Conservation (phyloP, 768 basidiomycete genomes). For the Nidularia pulvinata region DNA sequence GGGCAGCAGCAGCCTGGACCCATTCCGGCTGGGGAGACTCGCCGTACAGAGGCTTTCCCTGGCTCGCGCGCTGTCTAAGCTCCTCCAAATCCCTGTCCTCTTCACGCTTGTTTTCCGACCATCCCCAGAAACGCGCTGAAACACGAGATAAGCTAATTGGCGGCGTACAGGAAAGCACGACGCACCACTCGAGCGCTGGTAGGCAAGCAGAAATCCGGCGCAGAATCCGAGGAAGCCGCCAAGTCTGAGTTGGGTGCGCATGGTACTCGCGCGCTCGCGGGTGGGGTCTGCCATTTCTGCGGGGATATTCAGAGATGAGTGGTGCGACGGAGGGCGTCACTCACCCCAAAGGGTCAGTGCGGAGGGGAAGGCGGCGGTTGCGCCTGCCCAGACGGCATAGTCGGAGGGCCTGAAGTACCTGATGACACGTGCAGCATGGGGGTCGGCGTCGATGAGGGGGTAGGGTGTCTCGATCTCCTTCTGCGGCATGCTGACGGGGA, state of each 20-base stretch:
- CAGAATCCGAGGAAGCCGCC: slow-evolving; percentile 82
- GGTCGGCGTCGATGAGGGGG: slow-evolving; percentile 94
- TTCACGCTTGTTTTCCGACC: slow-evolving; percentile 88
- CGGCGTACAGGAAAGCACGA: slow-evolving; percentile 6
- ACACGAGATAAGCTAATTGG: slow-evolving; percentile 3
- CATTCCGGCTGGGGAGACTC: slow-evolving; percentile 79
- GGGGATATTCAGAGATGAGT: slow-evolving; percentile 6
- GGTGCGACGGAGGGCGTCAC: slow-evolving; percentile 18
- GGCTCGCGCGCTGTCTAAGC: slow-evolving; percentile 67
- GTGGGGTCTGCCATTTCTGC: slow-evolving; percentile 52
- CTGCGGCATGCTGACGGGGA: slow-evolving; percentile 38
- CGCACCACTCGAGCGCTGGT: slow-evolving; percentile 88
- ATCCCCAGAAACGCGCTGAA: slow-evolving; percentile 93
- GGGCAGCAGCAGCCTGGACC: slow-evolving; percentile 84
- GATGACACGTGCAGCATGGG: slow-evolving; percentile 84
- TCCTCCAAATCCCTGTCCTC: slow-evolving; percentile 77
- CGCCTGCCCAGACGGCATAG: slow-evolving; percentile 81
- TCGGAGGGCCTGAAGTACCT: slow-evolving; percentile 89
- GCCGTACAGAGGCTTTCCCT: slow-evolving; percentile 88
- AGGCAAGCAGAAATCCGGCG: slow-evolving; percentile 92
- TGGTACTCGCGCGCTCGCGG: slow-evolving; percentile 13
- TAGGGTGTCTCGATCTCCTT: slow-evolving; percentile 62
- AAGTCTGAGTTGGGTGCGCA: slow-evolving; percentile 40
- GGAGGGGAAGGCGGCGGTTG: slow-evolving; percentile 82
- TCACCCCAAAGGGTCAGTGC: slow-evolving; percentile 82